These are phyloP conservation scores for Stemphylium vesicarium DNA, from an alignment of 2,329 filamentous ascomycete genomes.

Conservation along the genomic window DNA sequence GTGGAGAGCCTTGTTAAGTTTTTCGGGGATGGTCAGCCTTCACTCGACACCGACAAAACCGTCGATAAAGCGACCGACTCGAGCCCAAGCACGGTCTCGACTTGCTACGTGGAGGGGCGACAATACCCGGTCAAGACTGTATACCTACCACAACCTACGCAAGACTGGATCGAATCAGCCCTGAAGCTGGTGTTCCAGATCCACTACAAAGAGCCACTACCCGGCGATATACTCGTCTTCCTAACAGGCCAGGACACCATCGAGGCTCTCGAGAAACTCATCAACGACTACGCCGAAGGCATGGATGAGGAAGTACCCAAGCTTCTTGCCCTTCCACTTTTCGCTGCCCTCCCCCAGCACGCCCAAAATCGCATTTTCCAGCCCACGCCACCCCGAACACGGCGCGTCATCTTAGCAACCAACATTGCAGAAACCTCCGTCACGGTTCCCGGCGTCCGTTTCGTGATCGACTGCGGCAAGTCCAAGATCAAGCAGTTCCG, in stretches of 20 bases:
- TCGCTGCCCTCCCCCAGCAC: slow-evolving; percentile 85
- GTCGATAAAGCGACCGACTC: slow-evolving; percentile 8
- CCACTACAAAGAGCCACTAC: slow-evolving; percentile 85
- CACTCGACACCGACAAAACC: slow-evolving; percentile 16
- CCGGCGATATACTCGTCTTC: slow-evolving; percentile 92
- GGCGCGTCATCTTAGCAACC: slow-evolving; percentile 90
- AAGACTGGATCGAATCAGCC: slow-evolving; percentile 82
- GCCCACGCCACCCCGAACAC: slow-evolving; percentile 73
- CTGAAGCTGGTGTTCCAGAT: slow-evolving; percentile 85
- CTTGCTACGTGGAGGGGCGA: slow-evolving; percentile 79
- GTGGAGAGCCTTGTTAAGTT: slow-evolving; percentile 79
- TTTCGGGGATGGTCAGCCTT: slow-evolving; percentile 59
- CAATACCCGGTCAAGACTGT: slow-evolving; percentile 83
- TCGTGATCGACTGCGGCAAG: slow-evolving; percentile 91
- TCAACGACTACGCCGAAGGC: slow-evolving; percentile 78
- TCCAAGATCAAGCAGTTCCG: slow-evolving; percentile 94
- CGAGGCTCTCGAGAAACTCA: slow-evolving; percentile 76
- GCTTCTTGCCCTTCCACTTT: slow-evolving; percentile 76
- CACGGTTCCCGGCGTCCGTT: slow-evolving; percentile 90
- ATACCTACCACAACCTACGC: slow-evolving; percentile 75
- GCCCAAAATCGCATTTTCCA: slow-evolving; percentile 87
- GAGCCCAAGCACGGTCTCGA: slow-evolving; percentile 41
- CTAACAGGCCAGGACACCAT: slow-evolving; percentile 93
- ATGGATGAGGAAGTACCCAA: slow-evolving; percentile 78
- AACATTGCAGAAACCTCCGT: slow-evolving; percentile 99